phyloP scores from a whole-genome alignment of 2,329 filamentous ascomycete species.

The Nothophaeocryptopus gaeumannii region DNA sequence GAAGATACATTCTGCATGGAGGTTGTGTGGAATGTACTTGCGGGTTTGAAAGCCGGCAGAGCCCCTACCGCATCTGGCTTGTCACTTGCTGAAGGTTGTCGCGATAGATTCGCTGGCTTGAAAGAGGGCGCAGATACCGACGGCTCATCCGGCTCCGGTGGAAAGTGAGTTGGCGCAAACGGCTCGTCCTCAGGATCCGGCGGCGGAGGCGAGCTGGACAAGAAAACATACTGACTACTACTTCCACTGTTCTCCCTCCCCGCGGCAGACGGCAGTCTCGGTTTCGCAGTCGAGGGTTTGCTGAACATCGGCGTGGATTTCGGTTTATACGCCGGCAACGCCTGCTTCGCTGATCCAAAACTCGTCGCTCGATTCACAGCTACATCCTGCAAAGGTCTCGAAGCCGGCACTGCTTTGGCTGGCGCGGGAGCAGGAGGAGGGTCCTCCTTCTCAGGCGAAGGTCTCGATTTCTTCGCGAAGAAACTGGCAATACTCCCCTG shows the following conservation, averaged over 20 bases:
- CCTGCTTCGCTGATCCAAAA: conserved; percentile 7
- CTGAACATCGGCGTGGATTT: conserved; percentile 26
- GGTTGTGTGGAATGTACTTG: conserved; percentile 45
- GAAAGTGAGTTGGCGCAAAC: too few species aligned
- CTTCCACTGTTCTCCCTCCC: conserved; percentile 15
- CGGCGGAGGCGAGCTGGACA: conserved; percentile 43
- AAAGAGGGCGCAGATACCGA: not conserved
- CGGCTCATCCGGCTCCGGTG: conserved; percentile 6
- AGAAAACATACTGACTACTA: conserved; percentile 48
- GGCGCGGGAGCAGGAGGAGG: too few species aligned
- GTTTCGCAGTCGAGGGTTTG: conserved; percentile 29
- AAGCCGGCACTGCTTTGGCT: too few species aligned
- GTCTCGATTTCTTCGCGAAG: conserved; percentile 39
- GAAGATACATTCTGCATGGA: conserved; percentile 34
- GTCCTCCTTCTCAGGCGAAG: too few species aligned
- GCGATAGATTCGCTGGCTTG: too few species aligned
- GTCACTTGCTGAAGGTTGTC: too few species aligned
- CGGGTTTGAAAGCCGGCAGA: conserved; percentile 32
- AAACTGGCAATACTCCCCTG: conserved; percentile 55
- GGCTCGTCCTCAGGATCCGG: conserved; percentile 28
- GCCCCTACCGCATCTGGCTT: too few species aligned
- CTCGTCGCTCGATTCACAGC: not conserved
- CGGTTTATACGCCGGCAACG: conserved; percentile 25
- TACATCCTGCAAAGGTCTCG: too few species aligned
- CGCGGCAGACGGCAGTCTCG: conserved; percentile 3